Conservation (phyloP, 352 stramenopile species). For the Globisporangium orthogonon region DNA sequence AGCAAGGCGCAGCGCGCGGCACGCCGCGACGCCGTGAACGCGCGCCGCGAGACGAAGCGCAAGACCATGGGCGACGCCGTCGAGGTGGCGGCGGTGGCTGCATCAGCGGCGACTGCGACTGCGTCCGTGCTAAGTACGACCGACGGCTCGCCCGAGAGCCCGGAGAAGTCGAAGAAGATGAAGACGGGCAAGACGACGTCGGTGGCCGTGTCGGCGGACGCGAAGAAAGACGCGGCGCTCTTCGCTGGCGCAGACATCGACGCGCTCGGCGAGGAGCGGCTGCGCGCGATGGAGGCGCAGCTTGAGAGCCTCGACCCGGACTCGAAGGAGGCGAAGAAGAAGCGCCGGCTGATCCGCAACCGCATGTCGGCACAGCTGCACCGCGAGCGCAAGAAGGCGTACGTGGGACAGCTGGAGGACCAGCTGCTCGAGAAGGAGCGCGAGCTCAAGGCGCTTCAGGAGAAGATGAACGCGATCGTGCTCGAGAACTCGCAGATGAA, state of each 20-base stretch:
- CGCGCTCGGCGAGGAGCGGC: conserved; percentile 62
- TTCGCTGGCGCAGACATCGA: conserved; percentile 45
- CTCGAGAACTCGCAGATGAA: conserved; percentile 60
- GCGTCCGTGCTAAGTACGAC: background rate
- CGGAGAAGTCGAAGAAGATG: conserved; percentile 61
- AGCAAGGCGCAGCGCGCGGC: conserved; percentile 65
- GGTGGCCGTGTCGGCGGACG: conserved; percentile 15
- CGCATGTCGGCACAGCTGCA: conserved; percentile 87
- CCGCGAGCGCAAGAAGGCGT: conserved; percentile 85
- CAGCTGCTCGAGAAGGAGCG: conserved; percentile 77
- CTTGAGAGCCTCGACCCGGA: conserved; percentile 78
- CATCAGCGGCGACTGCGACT: background rate
- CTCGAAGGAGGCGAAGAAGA: conserved; percentile 89
- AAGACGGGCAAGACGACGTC: conserved; percentile 62
- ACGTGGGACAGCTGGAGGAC: conserved; percentile 81
- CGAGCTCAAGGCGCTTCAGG: conserved; percentile 66
- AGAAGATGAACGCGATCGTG: conserved; percentile 67
- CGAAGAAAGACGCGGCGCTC: conserved; percentile 11
- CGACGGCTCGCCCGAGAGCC: conserved; percentile 1
- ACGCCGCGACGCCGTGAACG: conserved; percentile 55
- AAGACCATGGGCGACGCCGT: conserved; percentile 32
- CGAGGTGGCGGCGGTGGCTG: background rate
- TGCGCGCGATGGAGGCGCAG: conserved; percentile 80
- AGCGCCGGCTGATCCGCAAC: conserved; percentile 82
- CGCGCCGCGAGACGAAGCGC: conserved; percentile 63